Evolutionary conservation across 1,139 yeast species (phyloP).

Genomic region (Candida sp.): DNA sequence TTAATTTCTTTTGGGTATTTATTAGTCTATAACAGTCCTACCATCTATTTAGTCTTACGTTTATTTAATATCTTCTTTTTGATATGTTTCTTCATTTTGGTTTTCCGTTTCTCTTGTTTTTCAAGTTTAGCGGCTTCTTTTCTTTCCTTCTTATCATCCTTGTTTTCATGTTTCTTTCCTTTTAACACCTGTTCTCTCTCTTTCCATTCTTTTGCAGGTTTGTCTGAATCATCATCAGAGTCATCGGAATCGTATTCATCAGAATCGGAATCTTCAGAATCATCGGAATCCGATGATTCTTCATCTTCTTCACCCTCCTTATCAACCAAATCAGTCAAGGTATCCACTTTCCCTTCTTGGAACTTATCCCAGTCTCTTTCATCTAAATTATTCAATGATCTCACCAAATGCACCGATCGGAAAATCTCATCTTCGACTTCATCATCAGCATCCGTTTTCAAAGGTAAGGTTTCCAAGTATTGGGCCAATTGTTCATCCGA

Average conservation of each 20-base stretch:
- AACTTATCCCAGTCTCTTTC: slow-evolving; percentile 89
- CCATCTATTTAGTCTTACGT: slow-evolving; percentile 26
- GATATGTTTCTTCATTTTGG: slow-evolving; percentile 87
- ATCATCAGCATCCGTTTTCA: slow-evolving; percentile 47
- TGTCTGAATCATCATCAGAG: slow-evolving; percentile 23
- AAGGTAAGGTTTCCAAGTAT: slow-evolving; percentile 45
- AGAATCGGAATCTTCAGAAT: slow-evolving; percentile 31
- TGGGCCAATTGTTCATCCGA: slow-evolving; percentile 36
- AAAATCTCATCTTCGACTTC: slow-evolving; percentile 81
- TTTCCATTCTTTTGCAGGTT: slow-evolving; percentile 35
- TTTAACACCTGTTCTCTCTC: slow-evolving; percentile 40
- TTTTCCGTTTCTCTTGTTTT: slow-evolving; percentile 83
- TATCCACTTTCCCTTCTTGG: slow-evolving; percentile 75
- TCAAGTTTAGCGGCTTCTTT: slow-evolving; percentile 82
- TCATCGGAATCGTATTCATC: slow-evolving; percentile 25
- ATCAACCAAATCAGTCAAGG: slow-evolving; percentile 61
- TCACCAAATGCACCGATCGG: slow-evolving; percentile 80
- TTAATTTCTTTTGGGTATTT: not conserved
- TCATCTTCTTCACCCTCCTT: slow-evolving; percentile 15
- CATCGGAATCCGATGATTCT: slow-evolving; percentile 20
- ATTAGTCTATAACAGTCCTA: not conserved
- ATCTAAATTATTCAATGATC: slow-evolving; percentile 67
- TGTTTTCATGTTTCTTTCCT: slow-evolving; percentile 81
- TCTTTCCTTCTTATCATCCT: slow-evolving; percentile 79
- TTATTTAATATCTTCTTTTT: slow-evolving; percentile 77